Conservation (phyloP, 129 eudicot species). For the Mikania micrantha region DNA sequence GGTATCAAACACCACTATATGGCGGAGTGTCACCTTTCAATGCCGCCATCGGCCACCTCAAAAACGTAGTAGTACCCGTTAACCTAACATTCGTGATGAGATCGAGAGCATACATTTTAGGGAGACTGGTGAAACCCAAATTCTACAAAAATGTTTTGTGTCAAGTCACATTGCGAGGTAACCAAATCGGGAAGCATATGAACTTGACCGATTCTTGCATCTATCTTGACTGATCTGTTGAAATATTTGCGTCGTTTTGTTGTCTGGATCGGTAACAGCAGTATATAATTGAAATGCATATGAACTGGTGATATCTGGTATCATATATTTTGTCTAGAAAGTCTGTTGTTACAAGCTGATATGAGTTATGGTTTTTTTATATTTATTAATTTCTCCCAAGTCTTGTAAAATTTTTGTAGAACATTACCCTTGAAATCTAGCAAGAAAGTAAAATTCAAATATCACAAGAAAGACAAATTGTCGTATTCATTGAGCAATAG, state of each 20-base stretch:
- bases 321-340: neutral
- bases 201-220: slow-evolving; percentile 51
- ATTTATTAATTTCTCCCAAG: too few species aligned
- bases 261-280: neutral
- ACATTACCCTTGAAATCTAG: too few species aligned
- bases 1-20: slow-evolving; percentile 73
- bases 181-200: slow-evolving; percentile 58
- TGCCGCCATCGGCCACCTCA: slow-evolving; percentile 41
- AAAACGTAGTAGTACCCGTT: slow-evolving; percentile 52
- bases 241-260: neutral
- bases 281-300: slow-evolving; percentile 27
- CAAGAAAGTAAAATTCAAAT: neutral
- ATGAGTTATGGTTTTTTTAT: neutral
- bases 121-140: slow-evolving; percentile 81
- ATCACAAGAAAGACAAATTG: too few species aligned
- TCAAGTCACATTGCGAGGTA: slow-evolving; percentile 59
- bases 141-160: slow-evolving; percentile 58
- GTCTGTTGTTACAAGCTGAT: neutral
- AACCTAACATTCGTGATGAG: slow-evolving; percentile 66
- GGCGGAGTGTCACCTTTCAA: slow-evolving; percentile 59
- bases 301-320: slow-evolving; percentile 7
- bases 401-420: too few species aligned
- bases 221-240: slow-evolving; percentile 35
- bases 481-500: too few species aligned
- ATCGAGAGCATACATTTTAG: slow-evolving; percentile 79